Base-by-base conservation (phyloP, 2,329 filamentous ascomycete genomes). In the Colletotrichum sp. region DNA sequence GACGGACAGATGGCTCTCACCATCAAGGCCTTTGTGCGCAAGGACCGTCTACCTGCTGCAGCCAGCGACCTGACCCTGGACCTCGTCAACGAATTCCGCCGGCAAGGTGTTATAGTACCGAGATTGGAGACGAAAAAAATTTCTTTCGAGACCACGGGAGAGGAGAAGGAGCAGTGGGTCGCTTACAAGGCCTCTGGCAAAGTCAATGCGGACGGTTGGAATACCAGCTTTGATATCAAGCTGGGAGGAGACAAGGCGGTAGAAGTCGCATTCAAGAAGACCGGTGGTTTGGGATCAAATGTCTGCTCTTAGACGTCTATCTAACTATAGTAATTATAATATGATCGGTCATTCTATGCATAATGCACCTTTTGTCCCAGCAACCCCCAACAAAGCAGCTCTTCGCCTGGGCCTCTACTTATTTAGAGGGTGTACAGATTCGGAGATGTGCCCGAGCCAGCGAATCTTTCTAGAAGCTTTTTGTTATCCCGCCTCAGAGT, bases 161-260 rank as follows among this genome's bases (percentile, higher is more conserved):
- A 69, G 34, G 65, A 72, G 16, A 66, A 27, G 24, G 66, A 69
- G 3, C 55, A 57, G 16, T 76, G 74, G 74, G 55, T 66, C 2
- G 62, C 69, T 12, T 76, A 74, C 36, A 66, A 73, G 36, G 68
- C 65, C 18, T 27, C 16, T 18, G 51, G 51, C 6, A 33, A 62
- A 15, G 54, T 76, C 13, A 61, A 54, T 1, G 24, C 24, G 5
- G 24, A 51, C 13, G 47, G 72, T 5, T 74, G 74, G 74, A 69
- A 62, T 51, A 74, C 74, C 3, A 69, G 43, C 15, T 76, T 72
- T 38, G 74, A 76, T 8, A 72, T 76, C 21, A 68, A 69, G 33
- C 27, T 74, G 4, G 61, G 47, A 13, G 74, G 74, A 6, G 55
- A 69, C 3, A 65, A 51, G 31, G 59, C 67, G 9, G 24, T 31